Evolutionary conservation across 2,329 filamentous ascomycete species (phyloP).

Genomic region (Aplosporella prunicola): DNA sequence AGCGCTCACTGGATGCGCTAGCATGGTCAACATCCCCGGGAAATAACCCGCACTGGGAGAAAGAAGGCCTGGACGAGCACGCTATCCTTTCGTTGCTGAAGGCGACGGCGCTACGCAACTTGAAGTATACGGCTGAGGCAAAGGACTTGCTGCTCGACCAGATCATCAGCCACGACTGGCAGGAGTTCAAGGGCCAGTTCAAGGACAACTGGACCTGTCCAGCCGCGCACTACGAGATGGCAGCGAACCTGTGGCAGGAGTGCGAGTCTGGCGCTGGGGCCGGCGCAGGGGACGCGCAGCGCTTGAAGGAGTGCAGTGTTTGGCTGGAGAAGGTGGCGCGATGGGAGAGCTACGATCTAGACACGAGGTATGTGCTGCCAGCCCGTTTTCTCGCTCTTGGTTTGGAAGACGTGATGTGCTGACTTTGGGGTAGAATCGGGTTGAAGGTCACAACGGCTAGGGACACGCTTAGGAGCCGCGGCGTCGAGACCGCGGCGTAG

Average conservation of each 20-base stretch:
- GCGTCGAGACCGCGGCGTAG: slow-evolving; percentile 13
- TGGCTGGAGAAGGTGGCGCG: slow-evolving; percentile 57
- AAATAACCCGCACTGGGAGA: slow-evolving; percentile 37
- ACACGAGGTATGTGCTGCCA: slow-evolving; percentile 45
- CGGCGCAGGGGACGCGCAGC: slow-evolving; percentile 27
- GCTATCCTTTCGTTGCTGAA: slow-evolving; percentile 59
- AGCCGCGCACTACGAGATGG: slow-evolving; percentile 77
- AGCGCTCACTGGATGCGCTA: slow-evolving; percentile 53
- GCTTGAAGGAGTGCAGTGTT: slow-evolving; percentile 52
- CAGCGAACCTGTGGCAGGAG: slow-evolving; percentile 70
- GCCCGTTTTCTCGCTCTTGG: not conserved
- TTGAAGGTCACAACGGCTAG: slow-evolving; percentile 62
- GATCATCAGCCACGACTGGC: slow-evolving; percentile 51
- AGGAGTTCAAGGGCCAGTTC: slow-evolving; percentile 47
- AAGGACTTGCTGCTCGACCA: slow-evolving; percentile 51
- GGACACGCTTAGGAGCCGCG: slow-evolving; percentile 46
- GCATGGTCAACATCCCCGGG: slow-evolving; percentile 43
- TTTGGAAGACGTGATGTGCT: slow-evolving; percentile 1
- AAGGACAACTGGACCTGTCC: slow-evolving; percentile 65
- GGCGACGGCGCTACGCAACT: slow-evolving; percentile 55
- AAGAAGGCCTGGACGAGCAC: slow-evolving; percentile 49
- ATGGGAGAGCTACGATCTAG: slow-evolving; percentile 65
- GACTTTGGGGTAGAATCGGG: slow-evolving; percentile 41
- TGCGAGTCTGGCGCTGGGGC: slow-evolving; percentile 26
- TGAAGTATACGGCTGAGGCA: slow-evolving; percentile 56